These are phyloP conservation scores for Penicillium hesseltinei DNA, from an alignment of 2,329 filamentous ascomycete species.

Conservation along the genomic window DNA sequence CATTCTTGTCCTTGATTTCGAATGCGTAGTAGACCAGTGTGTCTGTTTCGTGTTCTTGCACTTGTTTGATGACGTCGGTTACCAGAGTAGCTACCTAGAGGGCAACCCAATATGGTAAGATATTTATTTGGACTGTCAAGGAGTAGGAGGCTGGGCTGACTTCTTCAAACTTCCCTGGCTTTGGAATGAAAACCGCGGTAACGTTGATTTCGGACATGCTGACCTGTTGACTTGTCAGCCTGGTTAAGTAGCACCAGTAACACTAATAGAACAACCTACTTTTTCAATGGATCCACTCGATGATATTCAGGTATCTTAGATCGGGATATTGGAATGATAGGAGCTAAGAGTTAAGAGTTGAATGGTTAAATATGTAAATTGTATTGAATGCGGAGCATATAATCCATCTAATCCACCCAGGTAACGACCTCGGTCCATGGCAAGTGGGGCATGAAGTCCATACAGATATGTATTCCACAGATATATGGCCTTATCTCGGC, in stretches of 20 bases:
- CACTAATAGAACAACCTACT: background rate
- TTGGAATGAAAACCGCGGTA: constrained; percentile 29
- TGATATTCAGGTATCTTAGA: background rate
- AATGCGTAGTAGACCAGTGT: constrained; percentile 34
- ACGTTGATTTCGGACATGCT: constrained; percentile 34
- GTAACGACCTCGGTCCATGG: constrained; percentile 18
- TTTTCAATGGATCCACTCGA: background rate
- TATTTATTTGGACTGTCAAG: background rate
- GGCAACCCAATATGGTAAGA: background rate
- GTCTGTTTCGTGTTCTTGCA: constrained; percentile 33
- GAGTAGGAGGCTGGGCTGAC: constrained; percentile 16
- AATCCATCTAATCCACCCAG: constrained; percentile 1
- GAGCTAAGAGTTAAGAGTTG: background rate
- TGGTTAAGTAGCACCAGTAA: background rate
- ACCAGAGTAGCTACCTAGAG: constrained; percentile 27
- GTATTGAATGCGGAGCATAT: constrained; percentile 6
- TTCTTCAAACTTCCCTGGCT: constrained; percentile 34
- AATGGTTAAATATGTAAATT: background rate
- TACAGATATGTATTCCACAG: background rate
- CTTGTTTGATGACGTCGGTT: constrained; percentile 27
- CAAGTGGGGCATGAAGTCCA: constrained; percentile 15
- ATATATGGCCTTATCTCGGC: background rate
- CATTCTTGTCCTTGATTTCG: constrained; percentile 26
- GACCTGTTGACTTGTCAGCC: background rate
- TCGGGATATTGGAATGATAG: background rate